Evolutionary conservation across 169 alveolate species (phyloP).

Genomic region (Cryptosporidium viatorum): DNA sequence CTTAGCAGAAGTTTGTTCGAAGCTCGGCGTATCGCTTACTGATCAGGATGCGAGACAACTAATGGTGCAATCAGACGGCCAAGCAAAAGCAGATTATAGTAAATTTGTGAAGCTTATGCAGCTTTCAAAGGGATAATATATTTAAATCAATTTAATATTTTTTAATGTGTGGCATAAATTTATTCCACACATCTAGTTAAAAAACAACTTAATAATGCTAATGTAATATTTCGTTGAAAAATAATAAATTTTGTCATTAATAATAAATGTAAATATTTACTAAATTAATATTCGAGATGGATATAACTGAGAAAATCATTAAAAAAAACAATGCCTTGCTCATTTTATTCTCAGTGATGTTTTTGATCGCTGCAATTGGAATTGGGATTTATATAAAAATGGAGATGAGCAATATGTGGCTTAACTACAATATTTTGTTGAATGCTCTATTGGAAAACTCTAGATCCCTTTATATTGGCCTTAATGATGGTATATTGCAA

Average conservation of each 20-base stretch:
- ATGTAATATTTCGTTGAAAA: background rate
- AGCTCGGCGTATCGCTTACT: constrained; percentile 64
- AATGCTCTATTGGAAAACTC: constrained; percentile 42
- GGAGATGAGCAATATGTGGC: constrained; percentile 11
- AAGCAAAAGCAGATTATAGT: constrained; percentile 66
- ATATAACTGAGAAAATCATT: background rate
- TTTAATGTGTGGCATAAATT: constrained; percentile 55
- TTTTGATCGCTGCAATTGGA: background rate
- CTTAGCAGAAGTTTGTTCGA: constrained; percentile 57
- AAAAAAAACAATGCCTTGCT: constrained; percentile 13
- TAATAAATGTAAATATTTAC: background rate
- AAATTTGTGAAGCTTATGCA: constrained; percentile 71
- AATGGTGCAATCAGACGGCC: constrained; percentile 75
- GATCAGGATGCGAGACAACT: constrained; percentile 75
- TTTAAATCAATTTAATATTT: background rate
- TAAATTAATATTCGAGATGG: background rate
- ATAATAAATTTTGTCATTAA: background rate
- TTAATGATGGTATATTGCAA: constrained; percentile 33
- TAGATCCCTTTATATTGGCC: constrained; percentile 55
- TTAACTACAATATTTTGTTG: constrained; percentile 41
- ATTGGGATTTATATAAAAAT: constrained; percentile 13
- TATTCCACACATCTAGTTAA: constrained; percentile 26
- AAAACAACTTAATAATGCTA: background rate
- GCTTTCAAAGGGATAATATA: constrained; percentile 17
- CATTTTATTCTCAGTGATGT: background rate